Base-by-base conservation (phyloP, 352 stramenopile genomes). In the Globisporangium perplexum region DNA sequence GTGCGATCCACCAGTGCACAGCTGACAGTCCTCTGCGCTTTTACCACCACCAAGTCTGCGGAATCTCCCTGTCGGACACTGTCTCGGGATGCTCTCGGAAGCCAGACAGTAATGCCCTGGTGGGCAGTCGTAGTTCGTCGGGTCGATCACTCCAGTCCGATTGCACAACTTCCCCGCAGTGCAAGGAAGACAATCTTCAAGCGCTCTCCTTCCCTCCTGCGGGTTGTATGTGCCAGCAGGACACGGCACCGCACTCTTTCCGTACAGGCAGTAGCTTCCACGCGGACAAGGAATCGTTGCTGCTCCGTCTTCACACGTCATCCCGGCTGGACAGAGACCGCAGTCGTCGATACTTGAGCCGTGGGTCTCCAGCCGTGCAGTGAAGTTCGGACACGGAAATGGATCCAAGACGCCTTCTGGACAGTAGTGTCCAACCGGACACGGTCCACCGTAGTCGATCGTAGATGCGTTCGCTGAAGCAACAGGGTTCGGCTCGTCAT, bases 231-330 rank as follows among this genome's bases (percentile, higher is more conserved):
- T 95, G 18, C 74, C 83, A 24, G 56, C 45, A 1, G 74, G 80
- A 65, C 78, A 93, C 11, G 60, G 53, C 7, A 77, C 31, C n/a
- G 71, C 67, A 35, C 72, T 77, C 41, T 77, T 42, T 17, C 58
- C 69, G 38, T 76, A 71, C 0, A 71, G 44, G 17, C 77, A 91
- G 41, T 83, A 90, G 8, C 66, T 76, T 3, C 83, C 83, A 17
- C 72, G 62, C 3, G 84, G 77, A 55, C 88, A 96, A 1, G 59
- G 50, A 12, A 85, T 63, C 1, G 77, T 92, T 12, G 65, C 63
- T 2, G 77, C 82, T 7, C 87, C 86, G 22, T 83, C 72, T 5
- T 79, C 65, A 45, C 93, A 98, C 41, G 76, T 96, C 62, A 83
- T 93, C 6, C 92, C 91, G 15, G 79, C 76, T n/a, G 83, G 75